Conservation (phyloP, 2,329 filamentous ascomycete genomes). For the Xylariaceae sp. region DNA sequence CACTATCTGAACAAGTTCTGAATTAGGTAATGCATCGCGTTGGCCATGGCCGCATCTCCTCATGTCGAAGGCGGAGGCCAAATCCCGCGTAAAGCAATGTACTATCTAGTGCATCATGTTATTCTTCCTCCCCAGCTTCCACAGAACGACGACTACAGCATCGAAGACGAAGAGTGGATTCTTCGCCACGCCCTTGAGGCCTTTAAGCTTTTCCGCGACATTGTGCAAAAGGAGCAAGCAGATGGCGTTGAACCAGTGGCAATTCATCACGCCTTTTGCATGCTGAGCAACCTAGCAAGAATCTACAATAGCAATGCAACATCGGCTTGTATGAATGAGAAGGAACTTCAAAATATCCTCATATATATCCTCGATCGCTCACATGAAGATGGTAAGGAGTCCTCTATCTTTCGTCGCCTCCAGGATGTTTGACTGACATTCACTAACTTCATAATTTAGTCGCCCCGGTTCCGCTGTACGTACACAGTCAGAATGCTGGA, state of each 20-base stretch:
- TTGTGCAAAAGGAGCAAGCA: neutral
- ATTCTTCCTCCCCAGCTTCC: conserved; percentile 32
- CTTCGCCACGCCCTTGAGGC: neutral
- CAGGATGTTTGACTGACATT: no score
- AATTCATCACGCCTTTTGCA: neutral
- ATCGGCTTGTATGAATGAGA: neutral
- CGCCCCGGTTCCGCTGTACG: neutral
- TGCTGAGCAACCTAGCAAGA: neutral
- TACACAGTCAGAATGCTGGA: neutral
- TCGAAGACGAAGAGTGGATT: conserved; percentile 15
- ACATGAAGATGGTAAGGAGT: neutral
- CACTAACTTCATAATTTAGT: neutral
- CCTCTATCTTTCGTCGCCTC: neutral
- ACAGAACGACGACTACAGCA: conserved; percentile 24
- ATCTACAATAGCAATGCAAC: neutral
- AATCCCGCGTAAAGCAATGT: neutral
- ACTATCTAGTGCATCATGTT: conserved; percentile 33
- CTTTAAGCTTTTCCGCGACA: neutral
- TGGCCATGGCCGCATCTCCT: neutral
- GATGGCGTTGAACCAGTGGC: neutral
- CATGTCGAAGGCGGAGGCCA: no score
- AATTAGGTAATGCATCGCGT: neutral
- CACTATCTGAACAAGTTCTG: no score
- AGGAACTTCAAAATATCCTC: neutral
- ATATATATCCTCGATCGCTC: neutral